These are phyloP conservation scores for Pleodorina starrii DNA, from an alignment of 139 green algal genomes.

Conservation along the genomic window DNA sequence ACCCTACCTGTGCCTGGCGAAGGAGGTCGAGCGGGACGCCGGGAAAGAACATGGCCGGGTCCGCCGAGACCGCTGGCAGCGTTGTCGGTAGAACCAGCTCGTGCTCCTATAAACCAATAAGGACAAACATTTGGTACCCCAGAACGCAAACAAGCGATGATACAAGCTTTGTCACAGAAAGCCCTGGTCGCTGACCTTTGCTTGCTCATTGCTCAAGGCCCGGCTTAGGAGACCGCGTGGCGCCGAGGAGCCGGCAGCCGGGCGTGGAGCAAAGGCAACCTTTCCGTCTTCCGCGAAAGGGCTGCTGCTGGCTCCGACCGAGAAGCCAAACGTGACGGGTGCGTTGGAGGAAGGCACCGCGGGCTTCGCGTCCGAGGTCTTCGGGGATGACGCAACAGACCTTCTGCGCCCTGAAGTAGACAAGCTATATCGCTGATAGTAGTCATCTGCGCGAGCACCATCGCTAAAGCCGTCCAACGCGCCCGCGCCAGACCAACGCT, in stretches of 20 bases:
- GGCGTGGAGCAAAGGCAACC: not conserved
- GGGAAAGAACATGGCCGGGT: slow-evolving; percentile 33
- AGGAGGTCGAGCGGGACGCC: slow-evolving; percentile 27
- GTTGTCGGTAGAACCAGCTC: not conserved
- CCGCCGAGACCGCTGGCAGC: not conserved
- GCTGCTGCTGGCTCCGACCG: not conserved
- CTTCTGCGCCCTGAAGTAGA: slow-evolving; percentile 2
- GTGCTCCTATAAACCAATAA: not conserved
- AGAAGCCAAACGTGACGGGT: slow-evolving; percentile 23
- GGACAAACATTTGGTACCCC: too few species aligned
- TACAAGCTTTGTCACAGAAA: not conserved
- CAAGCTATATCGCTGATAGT: slow-evolving; percentile 21
- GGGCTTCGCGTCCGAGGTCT: not conserved
- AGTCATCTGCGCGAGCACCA: not conserved
- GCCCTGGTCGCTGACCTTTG: slow-evolving; percentile 14
- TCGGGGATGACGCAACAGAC: slow-evolving; percentile 1
- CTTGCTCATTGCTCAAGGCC: not conserved
- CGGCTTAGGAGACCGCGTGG: not conserved
- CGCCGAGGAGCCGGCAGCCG: not conserved
- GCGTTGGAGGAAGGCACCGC: not conserved
- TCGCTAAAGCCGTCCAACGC: slow-evolving; percentile 7
- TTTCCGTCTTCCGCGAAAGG: not conserved
- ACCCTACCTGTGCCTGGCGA: slow-evolving; percentile 17
- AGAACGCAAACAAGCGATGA: too few species aligned
- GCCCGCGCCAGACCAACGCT: slow-evolving; percentile 4